phyloP scores from a whole-genome alignment of 495 filamentous ascomycete genomes.

The Penicillium psychrofluorescens region DNA sequence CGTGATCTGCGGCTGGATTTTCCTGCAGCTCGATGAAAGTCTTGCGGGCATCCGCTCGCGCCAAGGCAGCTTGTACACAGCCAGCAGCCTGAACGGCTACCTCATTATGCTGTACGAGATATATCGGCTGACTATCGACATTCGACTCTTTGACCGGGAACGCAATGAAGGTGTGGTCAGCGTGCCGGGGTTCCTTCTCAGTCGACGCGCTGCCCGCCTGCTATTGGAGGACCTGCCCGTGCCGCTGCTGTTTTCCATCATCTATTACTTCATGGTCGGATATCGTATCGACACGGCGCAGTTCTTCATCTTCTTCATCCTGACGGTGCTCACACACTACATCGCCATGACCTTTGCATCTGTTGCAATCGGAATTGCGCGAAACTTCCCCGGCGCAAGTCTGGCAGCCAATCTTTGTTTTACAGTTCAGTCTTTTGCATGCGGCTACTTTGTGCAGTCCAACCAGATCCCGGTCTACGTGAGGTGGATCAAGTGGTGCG shows the following conservation, averaged over 20 bases:
- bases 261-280: slow-evolving; percentile 72
- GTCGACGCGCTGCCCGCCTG: slow-evolving; percentile 56
- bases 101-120: slow-evolving; percentile 66
- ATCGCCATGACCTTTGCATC: slow-evolving; percentile 56
- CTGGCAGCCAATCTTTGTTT: slow-evolving; percentile 62
- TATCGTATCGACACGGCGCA: slow-evolving; percentile 51
- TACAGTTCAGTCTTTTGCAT: slow-evolving; percentile 62
- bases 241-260: slow-evolving; percentile 57
- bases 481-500: slow-evolving; percentile 58
- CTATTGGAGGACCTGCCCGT: slow-evolving; percentile 62
- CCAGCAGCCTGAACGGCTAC: slow-evolving; percentile 62
- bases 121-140: slow-evolving; percentile 62
- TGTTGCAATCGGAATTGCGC: slow-evolving; percentile 48
- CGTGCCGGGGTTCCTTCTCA: slow-evolving; percentile 58
- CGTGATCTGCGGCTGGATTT: slow-evolving; percentile 64
- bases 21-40: slow-evolving; percentile 50
- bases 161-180: slow-evolving; percentile 61
- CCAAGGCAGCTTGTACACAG: slow-evolving; percentile 61
- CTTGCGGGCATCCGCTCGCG: slow-evolving; percentile 53
- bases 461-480: slow-evolving; percentile 67
- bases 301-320: slow-evolving; percentile 62
- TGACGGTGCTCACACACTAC: slow-evolving; percentile 59
- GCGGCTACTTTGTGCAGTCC: slow-evolving; percentile 65
- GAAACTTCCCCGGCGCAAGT: slow-evolving; percentile 55
- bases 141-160: slow-evolving; percentile 67